Conservation (phyloP, 2,329 filamentous ascomycete species). For the Fusarium ramigenum region DNA sequence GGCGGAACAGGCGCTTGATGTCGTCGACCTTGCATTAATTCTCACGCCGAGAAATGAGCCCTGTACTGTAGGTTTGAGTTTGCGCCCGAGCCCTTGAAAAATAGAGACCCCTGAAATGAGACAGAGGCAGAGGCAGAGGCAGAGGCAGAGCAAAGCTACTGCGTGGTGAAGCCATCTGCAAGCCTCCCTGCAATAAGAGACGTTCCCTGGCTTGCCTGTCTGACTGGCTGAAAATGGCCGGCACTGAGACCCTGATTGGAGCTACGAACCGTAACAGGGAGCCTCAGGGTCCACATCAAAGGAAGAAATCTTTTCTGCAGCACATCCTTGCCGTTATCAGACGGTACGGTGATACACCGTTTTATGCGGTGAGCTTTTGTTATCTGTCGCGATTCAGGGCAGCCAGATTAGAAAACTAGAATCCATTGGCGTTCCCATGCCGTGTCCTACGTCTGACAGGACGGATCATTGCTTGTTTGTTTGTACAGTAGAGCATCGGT, state of each 20-base stretch:
- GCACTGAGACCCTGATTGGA: conserved; percentile 31
- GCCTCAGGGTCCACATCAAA: conserved; percentile 43
- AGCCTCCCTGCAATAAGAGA: conserved; percentile 1
- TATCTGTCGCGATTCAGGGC: conserved; percentile 24
- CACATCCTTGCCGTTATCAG: conserved; percentile 32
- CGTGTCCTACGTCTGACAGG: neutral
- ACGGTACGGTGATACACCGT: conserved; percentile 23
- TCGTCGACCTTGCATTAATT: conserved; percentile 26
- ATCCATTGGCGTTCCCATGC: conserved; percentile 12
- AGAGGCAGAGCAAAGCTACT: neutral
- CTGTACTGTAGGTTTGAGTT: neutral
- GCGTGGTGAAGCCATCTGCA: conserved; percentile 2
- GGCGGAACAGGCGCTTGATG: conserved; percentile 23
- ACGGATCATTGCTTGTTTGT: neutral
- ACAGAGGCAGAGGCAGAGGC: neutral
- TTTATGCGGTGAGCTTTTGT: conserved; percentile 12
- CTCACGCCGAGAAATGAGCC: conserved; percentile 11
- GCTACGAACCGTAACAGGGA: conserved; percentile 19
- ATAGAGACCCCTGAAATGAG: neutral
- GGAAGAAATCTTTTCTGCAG: neutral
- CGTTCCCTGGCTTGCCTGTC: conserved; percentile 5
- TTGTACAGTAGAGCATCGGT: neutral
- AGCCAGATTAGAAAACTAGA: conserved; percentile 7
- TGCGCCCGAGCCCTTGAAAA: neutral
- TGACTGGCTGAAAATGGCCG: conserved; percentile 27